These are phyloP conservation scores for Singerocomus rubriflavus DNA, from an alignment of 1,284 basidiomycete species.

Conservation along the genomic window DNA sequence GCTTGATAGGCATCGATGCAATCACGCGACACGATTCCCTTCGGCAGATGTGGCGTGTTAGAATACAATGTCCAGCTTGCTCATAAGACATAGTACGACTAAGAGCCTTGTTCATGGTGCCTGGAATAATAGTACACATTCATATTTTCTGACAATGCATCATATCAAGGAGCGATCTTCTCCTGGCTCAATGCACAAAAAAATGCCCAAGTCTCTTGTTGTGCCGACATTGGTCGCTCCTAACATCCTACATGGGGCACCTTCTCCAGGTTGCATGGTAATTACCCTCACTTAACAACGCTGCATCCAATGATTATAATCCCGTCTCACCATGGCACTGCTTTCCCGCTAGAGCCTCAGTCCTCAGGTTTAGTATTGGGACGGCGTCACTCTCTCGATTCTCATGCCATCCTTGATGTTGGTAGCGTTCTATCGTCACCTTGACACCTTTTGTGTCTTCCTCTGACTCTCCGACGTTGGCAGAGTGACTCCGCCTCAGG, in stretches of 20 bases:
- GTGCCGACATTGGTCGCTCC: too few relatives aligned
- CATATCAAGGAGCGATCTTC: too few relatives aligned
- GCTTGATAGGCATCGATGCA: neutral
- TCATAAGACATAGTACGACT: neutral
- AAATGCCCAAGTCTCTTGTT: too few relatives aligned
- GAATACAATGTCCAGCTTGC: neutral
- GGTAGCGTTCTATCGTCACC: slow-evolving; percentile 17
- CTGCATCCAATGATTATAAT: neutral
- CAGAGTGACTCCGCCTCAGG: neutral
- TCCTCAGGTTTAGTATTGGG: slow-evolving; percentile 20
- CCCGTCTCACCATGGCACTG: neutral
- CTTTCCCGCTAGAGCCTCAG: slow-evolving; percentile 19
- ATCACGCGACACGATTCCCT: neutral
- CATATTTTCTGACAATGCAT: too few relatives aligned
- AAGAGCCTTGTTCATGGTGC: too few relatives aligned
- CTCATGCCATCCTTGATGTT: slow-evolving; percentile 25
- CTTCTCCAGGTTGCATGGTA: too few relatives aligned
- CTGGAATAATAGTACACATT: too few relatives aligned
- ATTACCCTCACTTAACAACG: neutral
- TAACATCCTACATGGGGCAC: too few relatives aligned
- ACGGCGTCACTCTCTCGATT: slow-evolving; percentile 28
- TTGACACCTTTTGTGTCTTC: neutral
- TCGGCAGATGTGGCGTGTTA: neutral
- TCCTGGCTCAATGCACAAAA: too few relatives aligned
- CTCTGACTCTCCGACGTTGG: neutral